A percentile compares a stretch with the other conserved stretches of the same genome.
These are phyloP conservation scores for Lasiosphaeris hirsuta DNA, from an alignment of 495 filamentous ascomycete species.

Conservation along the genomic window DNA sequence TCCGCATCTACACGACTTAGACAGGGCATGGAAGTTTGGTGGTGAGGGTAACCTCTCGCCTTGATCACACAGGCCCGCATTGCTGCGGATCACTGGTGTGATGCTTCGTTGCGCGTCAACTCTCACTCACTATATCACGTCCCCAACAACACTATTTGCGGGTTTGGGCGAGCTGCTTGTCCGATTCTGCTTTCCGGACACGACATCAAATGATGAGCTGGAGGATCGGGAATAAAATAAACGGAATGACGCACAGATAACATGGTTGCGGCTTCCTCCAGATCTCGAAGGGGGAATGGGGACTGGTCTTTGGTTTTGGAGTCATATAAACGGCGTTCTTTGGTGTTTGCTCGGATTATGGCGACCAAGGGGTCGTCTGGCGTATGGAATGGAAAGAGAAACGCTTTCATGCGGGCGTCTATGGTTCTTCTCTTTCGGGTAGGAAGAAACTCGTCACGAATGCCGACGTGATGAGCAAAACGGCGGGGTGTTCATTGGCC, in stretches of 20 bases:
- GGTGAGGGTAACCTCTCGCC: background rate
- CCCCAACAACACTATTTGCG: background rate
- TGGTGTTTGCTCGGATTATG: background rate
- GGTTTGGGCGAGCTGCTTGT: background rate
- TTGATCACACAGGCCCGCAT: constrained; percentile 10
- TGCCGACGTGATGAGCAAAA: background rate
- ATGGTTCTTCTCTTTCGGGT: background rate
- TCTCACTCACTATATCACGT: constrained; percentile 5
- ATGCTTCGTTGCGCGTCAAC: background rate
- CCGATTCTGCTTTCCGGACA: background rate
- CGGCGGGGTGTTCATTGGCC: background rate
- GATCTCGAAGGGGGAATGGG: background rate
- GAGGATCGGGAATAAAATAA: constrained; percentile 1
- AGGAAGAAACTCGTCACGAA: background rate
- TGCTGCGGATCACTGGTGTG: constrained; percentile 10
- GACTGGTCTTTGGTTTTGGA: constrained; percentile 1
- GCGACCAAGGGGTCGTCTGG: constrained; percentile 4
- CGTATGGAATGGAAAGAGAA: constrained; percentile 5
- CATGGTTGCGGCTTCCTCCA: background rate
- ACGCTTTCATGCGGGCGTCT: constrained; percentile 3
- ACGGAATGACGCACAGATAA: constrained; percentile 2
- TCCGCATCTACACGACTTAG: constrained; percentile 13
- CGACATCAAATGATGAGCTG: background rate
- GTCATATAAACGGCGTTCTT: constrained; percentile 17
- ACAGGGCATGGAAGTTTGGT: background rate